Evolutionary conservation across 306 rosid species (phyloP).

Genomic region (Mimosa bimucronata): DNA sequence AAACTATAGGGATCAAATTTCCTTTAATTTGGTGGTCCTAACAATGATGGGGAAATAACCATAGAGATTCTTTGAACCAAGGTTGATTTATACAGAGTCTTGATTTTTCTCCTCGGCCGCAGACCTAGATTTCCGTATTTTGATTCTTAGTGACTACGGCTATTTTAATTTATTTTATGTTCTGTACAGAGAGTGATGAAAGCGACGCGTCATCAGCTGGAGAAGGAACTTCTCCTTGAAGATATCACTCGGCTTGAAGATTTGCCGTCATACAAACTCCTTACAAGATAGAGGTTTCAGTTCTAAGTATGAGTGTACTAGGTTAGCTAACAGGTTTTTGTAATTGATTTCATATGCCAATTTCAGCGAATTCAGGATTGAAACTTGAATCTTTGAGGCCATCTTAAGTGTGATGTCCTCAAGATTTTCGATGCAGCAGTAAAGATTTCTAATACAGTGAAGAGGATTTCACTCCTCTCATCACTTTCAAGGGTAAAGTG

Average conservation of each 20-base stretch:
- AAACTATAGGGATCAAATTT: no score
- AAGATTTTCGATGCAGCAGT: conserved; percentile 32
- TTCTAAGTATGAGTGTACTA: conserved; percentile 30
- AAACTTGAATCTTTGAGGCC: conserved; percentile 33
- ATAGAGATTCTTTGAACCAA: not conserved
- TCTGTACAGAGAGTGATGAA: conserved; percentile 87
- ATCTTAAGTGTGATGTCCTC: conserved; percentile 37
- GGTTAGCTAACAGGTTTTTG: conserved; percentile 51
- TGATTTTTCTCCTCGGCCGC: conserved; percentile 11
- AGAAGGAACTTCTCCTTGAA: conserved; percentile 87
- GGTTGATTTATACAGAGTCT: not conserved
- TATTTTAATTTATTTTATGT: conserved; percentile 18
- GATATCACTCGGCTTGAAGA: conserved; percentile 80
- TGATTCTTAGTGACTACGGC: conserved; percentile 8
- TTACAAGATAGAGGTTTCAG: conserved; percentile 55
- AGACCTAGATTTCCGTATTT: no score
- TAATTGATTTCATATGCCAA: conserved; percentile 54
- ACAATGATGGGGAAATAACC: not conserved
- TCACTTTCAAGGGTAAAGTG: not conserved
- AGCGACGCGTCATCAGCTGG: conserved; percentile 88
- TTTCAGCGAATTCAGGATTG: conserved; percentile 42
- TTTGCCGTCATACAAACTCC: conserved; percentile 86
- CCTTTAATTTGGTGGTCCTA: not conserved
- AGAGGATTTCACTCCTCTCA: not conserved
- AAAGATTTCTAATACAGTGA: not conserved